Base-by-base conservation (phyloP, 495 filamentous ascomycete species). In the Xylaria cubensis region DNA sequence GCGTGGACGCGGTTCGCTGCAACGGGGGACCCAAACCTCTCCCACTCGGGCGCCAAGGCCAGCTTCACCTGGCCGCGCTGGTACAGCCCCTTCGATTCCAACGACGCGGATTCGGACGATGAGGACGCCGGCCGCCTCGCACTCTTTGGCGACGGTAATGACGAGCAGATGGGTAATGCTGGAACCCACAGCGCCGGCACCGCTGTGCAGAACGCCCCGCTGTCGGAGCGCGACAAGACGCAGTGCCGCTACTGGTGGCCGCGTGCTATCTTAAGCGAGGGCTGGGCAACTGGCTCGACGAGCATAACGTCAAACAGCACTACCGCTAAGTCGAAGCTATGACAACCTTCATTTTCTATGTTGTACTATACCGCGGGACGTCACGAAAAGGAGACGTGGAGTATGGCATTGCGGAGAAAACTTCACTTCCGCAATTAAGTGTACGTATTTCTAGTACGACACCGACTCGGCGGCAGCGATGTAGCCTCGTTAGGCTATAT, bases 101-200 rank as follows among this genome's bases (percentile, higher is more conserved):
- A 55, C 19, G 66, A 74, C 41, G 82, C 82, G 26, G 65, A 48
- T 5, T 71, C 72, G 2, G 67, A 61, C n/a, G 46, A 51, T 8
- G 68, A 74, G 24, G 82, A 82, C 34, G 65, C 61, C 4, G 82
- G 80, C 6, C 68, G 63, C 41, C 72, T 88, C 2, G 78, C 88
- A 75, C 80, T 90, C 0, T 90, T 92, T 77, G 89, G 90, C 19
- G 81, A 89, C 67, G 89, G 86, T 3, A 92, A 92, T 77, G 85
- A 91, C 67, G 89, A 91, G 77, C 73, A 85, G 8, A 72, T 76
- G 67, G 76, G 78, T 15, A 13, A 58, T 0, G 82, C 81, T 15
- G 86, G 86, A 2, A 82, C 83, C 15, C 73, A 59, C 7, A 68
- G 76, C 7, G 72, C 62, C 12, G 88, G 88, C 0, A 76, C 79